A percentile compares a stretch with the other conserved stretches of the same genome.
Evolutionary conservation across 495 filamentous ascomycete genomes (phyloP).

Genomic region (Sphaerosporella brunnea): DNA sequence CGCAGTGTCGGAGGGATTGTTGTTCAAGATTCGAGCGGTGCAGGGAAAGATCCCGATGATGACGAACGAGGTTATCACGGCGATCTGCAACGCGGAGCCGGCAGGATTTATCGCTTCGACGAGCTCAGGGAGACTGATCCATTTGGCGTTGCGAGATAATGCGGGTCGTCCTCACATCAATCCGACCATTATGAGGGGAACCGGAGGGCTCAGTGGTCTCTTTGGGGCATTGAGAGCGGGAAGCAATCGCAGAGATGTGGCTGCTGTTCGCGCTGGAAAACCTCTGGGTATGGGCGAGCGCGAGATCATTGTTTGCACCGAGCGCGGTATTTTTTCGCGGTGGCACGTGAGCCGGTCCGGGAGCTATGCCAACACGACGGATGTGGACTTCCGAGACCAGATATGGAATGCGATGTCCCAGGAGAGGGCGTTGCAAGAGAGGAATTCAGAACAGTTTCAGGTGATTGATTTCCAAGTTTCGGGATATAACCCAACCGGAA

Average conservation of each 20-base stretch:
- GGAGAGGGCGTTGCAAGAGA: slow-evolving; percentile 18
- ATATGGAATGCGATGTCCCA: slow-evolving; percentile 25
- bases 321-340: slow-evolving; percentile 52
- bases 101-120: slow-evolving; percentile 71
- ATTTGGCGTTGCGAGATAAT: slow-evolving; percentile 62
- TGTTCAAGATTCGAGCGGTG: slow-evolving; percentile 33
- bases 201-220: slow-evolving; percentile 59
- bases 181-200: slow-evolving; percentile 50
- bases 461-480: slow-evolving; percentile 3
- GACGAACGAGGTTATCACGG: slow-evolving; percentile 56
- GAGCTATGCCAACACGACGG: slow-evolving; percentile 29
- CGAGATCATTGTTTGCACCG: slow-evolving; percentile 59
- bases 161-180: slow-evolving; percentile 70
- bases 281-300: slow-evolving; percentile 63
- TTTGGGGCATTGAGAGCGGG: slow-evolving; percentile 50
- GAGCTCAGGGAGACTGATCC: slow-evolving; percentile 67
- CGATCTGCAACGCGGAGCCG: slow-evolving; percentile 64
- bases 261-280: slow-evolving; percentile 50
- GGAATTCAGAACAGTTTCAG: slow-evolving; percentile 1
- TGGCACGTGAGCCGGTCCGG: slow-evolving; percentile 83
- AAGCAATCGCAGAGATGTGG: slow-evolving; percentile 52
- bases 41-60: slow-evolving; percentile 40
- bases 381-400: slow-evolving; percentile 27
- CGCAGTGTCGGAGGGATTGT: slow-evolving; percentile 23
- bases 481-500: background rate